Conservation (phyloP, 192 early-diverging fungal genomes). For the Kappamyces sp. region DNA sequence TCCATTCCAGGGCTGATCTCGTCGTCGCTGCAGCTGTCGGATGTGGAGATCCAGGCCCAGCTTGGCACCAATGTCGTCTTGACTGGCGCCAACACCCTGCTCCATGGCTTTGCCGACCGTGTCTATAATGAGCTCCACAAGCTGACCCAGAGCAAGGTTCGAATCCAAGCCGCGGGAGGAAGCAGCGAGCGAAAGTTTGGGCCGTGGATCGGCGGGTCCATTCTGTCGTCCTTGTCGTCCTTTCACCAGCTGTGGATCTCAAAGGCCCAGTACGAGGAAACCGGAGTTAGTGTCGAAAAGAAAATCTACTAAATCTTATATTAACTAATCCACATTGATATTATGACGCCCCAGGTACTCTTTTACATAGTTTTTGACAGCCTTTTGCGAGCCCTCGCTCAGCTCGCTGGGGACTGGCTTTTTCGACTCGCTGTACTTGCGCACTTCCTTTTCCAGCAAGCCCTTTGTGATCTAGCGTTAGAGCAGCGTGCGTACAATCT, state of each 20-base stretch:
- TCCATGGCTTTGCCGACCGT: constrained; percentile 85
- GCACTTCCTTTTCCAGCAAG: constrained; percentile 35
- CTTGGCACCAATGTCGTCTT: constrained; percentile 79
- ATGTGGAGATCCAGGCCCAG: constrained; percentile 79
- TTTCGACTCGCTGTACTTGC: not conserved
- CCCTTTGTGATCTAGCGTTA: constrained; percentile 28
- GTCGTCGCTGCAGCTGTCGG: constrained; percentile 68
- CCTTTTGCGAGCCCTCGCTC: not conserved
- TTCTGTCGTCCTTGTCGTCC: constrained; percentile 87
- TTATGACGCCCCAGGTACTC: constrained; percentile 9
- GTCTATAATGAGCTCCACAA: constrained; percentile 58
- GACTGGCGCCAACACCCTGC: constrained; percentile 83
- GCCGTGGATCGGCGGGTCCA: constrained; percentile 96
- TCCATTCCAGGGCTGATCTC: constrained; percentile 71
- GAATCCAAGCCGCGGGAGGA: constrained; percentile 71
- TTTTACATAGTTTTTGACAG: constrained; percentile 11
- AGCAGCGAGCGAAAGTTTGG: constrained; percentile 82
- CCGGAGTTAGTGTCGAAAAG: constrained; percentile 76
- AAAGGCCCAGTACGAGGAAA: constrained; percentile 89
- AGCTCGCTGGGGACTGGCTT: not conserved
- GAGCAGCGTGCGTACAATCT: constrained; percentile 23
- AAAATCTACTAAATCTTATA: constrained; percentile 30
- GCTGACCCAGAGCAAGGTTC: constrained; percentile 70
- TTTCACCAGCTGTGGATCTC: constrained; percentile 99
- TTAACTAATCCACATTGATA: no score